Evolutionary conservation across 1,284 basidiomycete species (phyloP), one percentile per base, ranked within the genome.

Genomic region (Boletus albobrunnescens): DNA sequence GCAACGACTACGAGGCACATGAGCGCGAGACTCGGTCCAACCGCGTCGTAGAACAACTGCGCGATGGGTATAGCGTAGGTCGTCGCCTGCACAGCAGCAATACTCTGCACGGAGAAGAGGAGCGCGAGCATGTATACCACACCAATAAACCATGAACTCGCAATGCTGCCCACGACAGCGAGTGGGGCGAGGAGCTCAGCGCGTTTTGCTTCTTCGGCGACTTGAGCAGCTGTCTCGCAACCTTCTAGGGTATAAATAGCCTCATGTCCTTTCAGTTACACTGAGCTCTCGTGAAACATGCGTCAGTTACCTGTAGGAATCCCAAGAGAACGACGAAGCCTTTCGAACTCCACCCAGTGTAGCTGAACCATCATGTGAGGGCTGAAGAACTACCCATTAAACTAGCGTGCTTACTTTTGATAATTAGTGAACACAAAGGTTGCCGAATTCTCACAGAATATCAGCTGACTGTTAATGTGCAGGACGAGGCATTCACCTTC

Each of bases 211-310:
- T 82, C 79, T 61, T 81, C 79, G 5, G 79, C 79, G 7, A 81
- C 73, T 61, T 81, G 79, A 20, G 79, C 79, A 30, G 79, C 79
- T 6, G 79, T 81, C 59, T 81, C 79, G 58, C 79, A 81, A 16
- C 79, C 79, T 64, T 80, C 79, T 20, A 81, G 70, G 1, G 79
- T 79, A 56, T 81, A 82, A 6, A 82, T 79, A 3, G 79, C 79
- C 72, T 77, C 42, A 0, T 28, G 14, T 13, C 8, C 32, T 36
- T 28, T 57, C 30, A 46, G 42, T 24, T 32, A 27, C 5, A 11
- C 12, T 17, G 17, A 28, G 22, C 3, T 20, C 13, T 17, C 4
- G 2, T 10, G 22, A 41, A 33, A 30, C 0, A 17, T 26, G n/a
- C n/a, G 26, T 1, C 10, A 10, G 7, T 50, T 57, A 71, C 75